phyloP scores from a whole-genome alignment of 2,329 filamentous ascomycete genomes.

The Diplodia corticola region DNA sequence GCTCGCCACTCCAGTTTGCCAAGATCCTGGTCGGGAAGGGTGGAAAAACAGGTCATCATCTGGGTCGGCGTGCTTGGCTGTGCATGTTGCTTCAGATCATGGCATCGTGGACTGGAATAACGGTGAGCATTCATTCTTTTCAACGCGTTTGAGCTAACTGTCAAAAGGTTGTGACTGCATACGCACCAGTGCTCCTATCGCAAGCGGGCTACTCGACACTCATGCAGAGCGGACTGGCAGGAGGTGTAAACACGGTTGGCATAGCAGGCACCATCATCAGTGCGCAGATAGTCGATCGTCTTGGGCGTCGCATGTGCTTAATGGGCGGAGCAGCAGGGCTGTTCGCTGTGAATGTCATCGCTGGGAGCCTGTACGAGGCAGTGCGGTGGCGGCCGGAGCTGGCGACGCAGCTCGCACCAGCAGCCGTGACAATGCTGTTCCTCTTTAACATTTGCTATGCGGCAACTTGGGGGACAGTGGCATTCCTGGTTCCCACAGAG shows the following conservation, averaged over 20 bases:
- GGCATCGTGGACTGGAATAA: slow-evolving; percentile 49
- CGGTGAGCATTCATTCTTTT: slow-evolving; percentile 22
- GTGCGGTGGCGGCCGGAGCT: slow-evolving; percentile 28
- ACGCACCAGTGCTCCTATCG: slow-evolving; percentile 36
- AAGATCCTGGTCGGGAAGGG: slow-evolving; percentile 40
- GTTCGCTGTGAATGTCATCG: slow-evolving; percentile 46
- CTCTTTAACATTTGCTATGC: slow-evolving; percentile 55
- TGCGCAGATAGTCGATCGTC: slow-evolving; percentile 52
- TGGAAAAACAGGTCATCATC: slow-evolving; percentile 34
- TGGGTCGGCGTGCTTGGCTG: slow-evolving; percentile 46
- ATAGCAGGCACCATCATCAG: slow-evolving; percentile 54
- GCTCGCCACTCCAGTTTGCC: slow-evolving; percentile 42
- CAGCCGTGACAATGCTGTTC: slow-evolving; percentile 51
- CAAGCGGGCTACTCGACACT: slow-evolving; percentile 41
- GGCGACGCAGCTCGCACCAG: slow-evolving; percentile 45
- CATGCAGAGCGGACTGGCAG: slow-evolving; percentile 51
- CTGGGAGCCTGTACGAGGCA: slow-evolving; percentile 27
- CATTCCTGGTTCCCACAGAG: slow-evolving; percentile 55
- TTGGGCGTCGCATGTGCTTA: slow-evolving; percentile 48
- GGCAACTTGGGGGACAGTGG: slow-evolving; percentile 52
- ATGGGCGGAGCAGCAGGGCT: slow-evolving; percentile 44
- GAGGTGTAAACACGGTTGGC: slow-evolving; percentile 54
- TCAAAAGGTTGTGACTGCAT: slow-evolving; percentile 33
- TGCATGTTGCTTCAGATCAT: slow-evolving; percentile 50
- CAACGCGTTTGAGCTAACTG: neutral